Base-by-base conservation (phyloP, 1,284 basidiomycete species). In the Malassezia furfur region DNA sequence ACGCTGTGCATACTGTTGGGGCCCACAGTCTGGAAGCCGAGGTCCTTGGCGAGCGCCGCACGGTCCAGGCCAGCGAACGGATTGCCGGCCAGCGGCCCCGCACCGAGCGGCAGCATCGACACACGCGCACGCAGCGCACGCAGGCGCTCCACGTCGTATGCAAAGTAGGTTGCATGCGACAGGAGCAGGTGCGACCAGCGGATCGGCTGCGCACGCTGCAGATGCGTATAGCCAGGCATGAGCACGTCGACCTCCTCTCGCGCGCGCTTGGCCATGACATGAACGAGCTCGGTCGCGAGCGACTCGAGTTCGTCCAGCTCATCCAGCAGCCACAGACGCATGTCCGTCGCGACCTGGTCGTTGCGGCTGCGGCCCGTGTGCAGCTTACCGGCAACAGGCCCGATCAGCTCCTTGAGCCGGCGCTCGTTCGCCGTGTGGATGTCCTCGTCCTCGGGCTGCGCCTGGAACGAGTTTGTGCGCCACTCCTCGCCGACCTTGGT, bases 381-480 rank as follows among this genome's bases (percentile, higher is more conserved):
- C 12, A 73, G 65, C 63, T 70, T 72, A 39, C 75, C 75, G 9
- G 75, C 76, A 12, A 74, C 74, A 46, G 69, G 57, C 0, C 93
- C 93, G 57, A 98, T 89, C 57, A 96, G 78, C 78, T 98, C 93
- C 63, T 85, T 88, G 65, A 98, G 77, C 31, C 93, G 82, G 51
- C 94, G 85, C 77, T 98, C 93, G 72, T 98, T 98, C 55, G 94
- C 94, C n/a, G 93, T 98, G 76, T 98, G 93, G 59, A 98, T 96
- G 72, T 98, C 93, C 72, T 98, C 93, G 72, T 98, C 93, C 66
- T 93, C 90, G 14, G 83, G 78, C 10, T 63, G 62, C 36, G 63
- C 64, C 25, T 63, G 31, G 59, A 75, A 75, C 12, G 62, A 64
- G 48, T 65, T 66, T 2, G 55, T 50, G 50, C 62, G 81, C 93